phyloP scores from a whole-genome alignment of 2,329 filamentous ascomycete species.

The Trichoderma endophyticum region DNA sequence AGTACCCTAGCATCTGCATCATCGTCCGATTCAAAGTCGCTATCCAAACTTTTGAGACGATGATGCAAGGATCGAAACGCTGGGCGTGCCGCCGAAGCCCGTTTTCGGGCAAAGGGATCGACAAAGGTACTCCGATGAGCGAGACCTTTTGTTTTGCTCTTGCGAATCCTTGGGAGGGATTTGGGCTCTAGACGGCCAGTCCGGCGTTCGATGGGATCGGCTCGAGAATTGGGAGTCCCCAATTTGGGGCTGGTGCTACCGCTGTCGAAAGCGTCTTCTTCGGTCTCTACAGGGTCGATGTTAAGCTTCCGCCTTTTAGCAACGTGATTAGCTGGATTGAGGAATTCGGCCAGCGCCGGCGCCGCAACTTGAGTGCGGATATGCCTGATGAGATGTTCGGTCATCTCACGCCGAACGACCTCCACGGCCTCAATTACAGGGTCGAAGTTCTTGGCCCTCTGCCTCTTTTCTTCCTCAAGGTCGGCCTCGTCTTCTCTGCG shows the following conservation, averaged over 20 bases:
- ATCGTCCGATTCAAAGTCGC: constrained; percentile 84
- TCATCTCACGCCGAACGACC: constrained; percentile 74
- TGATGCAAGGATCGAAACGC: constrained; percentile 80
- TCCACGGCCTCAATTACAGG: constrained; percentile 83
- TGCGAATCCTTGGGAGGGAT: constrained; percentile 71
- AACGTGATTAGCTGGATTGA: constrained; percentile 77
- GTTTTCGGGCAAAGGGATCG: constrained; percentile 64
- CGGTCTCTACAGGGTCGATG: constrained; percentile 65
- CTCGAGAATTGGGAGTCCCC: constrained; percentile 63
- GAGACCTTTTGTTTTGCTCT: constrained; percentile 54
- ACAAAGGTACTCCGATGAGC: constrained; percentile 61
- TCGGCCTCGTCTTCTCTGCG: constrained; percentile 76
- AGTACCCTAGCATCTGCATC: constrained; percentile 57
- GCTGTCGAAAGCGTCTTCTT: constrained; percentile 54
- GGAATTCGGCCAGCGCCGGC: constrained; percentile 72
- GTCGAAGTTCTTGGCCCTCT: constrained; percentile 82
- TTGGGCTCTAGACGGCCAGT: constrained; percentile 55
- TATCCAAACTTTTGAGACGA: constrained; percentile 57
- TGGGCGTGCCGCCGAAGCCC: constrained; percentile 54
- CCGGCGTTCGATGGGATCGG: constrained; percentile 59
- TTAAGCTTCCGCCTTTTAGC: constrained; percentile 78
- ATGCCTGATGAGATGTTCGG: constrained; percentile 82
- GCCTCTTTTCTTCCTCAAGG: constrained; percentile 83
- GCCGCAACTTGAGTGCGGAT: constrained; percentile 84
- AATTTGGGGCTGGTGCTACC: constrained; percentile 60